Evolutionary conservation across 768 basidiomycete species (phyloP).

Genomic region (Mycena kentingensis): DNA sequence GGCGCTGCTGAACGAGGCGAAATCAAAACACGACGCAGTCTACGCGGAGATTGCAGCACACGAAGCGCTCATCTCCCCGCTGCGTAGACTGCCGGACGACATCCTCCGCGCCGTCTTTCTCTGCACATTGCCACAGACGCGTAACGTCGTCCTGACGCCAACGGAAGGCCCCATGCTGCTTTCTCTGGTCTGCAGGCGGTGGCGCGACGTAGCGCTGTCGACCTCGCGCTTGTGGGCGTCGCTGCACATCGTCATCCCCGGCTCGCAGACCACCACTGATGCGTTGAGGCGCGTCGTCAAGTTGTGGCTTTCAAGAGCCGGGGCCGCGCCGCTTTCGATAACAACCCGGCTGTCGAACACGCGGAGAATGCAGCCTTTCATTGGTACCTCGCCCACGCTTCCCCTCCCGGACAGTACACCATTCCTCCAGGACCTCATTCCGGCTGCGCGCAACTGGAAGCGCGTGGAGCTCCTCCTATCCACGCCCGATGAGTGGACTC

Average conservation of each 20-base stretch:
- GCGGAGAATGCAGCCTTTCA: too few species aligned
- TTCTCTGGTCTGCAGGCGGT: not conserved
- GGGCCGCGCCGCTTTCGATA: not conserved
- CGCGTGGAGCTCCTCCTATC: too few species aligned
- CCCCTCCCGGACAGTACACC: too few species aligned
- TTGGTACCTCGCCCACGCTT: too few species aligned
- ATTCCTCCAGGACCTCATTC: too few species aligned
- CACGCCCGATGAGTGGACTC: too few species aligned
- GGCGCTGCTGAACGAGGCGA: not conserved
- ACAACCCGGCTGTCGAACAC: too few species aligned
- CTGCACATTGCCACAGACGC: not conserved
- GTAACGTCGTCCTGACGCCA: not conserved
- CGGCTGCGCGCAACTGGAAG: too few species aligned
- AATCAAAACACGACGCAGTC: not conserved
- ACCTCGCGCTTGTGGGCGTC: not conserved
- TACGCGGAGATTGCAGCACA: not conserved
- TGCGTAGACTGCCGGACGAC: not conserved
- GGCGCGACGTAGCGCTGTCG: not conserved
- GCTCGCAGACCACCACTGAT: not conserved
- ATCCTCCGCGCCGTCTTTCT: not conserved
- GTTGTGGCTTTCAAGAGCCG: not conserved
- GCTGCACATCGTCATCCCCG: not conserved
- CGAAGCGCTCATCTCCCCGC: conserved; percentile 5
- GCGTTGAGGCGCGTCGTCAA: not conserved
- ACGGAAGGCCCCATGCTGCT: not conserved